Evolutionary conservation across 352 stramenopile species (phyloP).

Genomic region (Phytophthora capsici): DNA sequence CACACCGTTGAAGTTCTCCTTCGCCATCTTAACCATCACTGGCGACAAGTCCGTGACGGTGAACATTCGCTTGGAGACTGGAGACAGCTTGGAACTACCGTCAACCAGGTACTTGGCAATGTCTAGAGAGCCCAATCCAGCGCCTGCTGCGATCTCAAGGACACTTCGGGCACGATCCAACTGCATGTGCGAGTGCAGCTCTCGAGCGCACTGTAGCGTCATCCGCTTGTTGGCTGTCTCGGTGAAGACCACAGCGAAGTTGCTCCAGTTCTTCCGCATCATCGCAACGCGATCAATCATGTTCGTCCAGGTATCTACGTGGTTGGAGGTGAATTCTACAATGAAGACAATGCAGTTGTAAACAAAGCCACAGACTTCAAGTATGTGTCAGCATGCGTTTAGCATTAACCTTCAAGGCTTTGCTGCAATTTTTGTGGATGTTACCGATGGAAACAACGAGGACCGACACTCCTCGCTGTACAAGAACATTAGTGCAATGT

Average conservation of each 20-base stretch:
- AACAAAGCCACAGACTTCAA: not conserved
- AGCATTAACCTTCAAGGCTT: not conserved
- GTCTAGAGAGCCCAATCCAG: conserved; percentile 48
- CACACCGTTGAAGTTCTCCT: conserved; percentile 27
- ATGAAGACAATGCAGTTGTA: not conserved
- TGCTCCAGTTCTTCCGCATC: conserved; percentile 42
- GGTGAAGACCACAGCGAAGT: conserved; percentile 43
- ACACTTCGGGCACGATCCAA: conserved; percentile 40
- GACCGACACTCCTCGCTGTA: not conserved
- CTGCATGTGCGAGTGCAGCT: conserved; percentile 59
- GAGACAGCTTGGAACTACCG: conserved; percentile 9
- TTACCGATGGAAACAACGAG: too few species aligned
- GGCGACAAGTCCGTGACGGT: conserved; percentile 49
- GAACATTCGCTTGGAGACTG: conserved; percentile 26
- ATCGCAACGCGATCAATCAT: conserved; percentile 11
- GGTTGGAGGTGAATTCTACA: not conserved
- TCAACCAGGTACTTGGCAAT: conserved; percentile 24
- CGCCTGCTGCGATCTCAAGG: conserved; percentile 54
- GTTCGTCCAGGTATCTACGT: not conserved
- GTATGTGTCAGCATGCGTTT: not conserved
- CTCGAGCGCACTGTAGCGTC: conserved; percentile 46
- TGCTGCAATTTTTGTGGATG: not conserved
- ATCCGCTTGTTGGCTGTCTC: conserved; percentile 54
- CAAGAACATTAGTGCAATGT: not conserved
- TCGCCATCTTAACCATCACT: conserved; percentile 42